These are phyloP conservation scores for Hypoxylon sp. DNA, from an alignment of 2,329 filamentous ascomycete genomes.

Conservation along the genomic window DNA sequence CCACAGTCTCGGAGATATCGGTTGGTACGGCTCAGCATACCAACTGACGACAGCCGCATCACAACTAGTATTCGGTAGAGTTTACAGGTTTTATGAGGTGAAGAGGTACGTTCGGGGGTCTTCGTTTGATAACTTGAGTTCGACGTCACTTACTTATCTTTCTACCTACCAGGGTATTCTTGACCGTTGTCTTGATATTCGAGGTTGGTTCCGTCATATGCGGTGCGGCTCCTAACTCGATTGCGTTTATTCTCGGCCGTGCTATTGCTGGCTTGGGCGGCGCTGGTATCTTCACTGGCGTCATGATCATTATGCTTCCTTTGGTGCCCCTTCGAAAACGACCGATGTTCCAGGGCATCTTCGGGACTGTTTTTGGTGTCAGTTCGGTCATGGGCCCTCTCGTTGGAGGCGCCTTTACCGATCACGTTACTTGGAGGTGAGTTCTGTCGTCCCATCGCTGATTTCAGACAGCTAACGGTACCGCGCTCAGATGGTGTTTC, in stretches of 20 bases:
- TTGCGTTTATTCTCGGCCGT: constrained; percentile 69
- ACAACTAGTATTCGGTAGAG: constrained; percentile 67
- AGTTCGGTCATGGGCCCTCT: constrained; percentile 68
- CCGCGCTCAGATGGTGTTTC: constrained; percentile 64
- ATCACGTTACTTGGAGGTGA: constrained; percentile 64
- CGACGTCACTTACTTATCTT: constrained; percentile 20
- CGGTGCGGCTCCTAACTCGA: constrained; percentile 67
- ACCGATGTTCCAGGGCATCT: constrained; percentile 70
- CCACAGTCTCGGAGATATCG: constrained; percentile 71
- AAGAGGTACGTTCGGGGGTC: constrained; percentile 58
- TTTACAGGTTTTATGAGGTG: constrained; percentile 69
- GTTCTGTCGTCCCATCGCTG: constrained; percentile 2
- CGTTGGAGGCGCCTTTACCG: constrained; percentile 68
- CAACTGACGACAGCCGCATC: constrained; percentile 72
- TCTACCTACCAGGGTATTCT: constrained; percentile 57
- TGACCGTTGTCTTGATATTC: constrained; percentile 65
- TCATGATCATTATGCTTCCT: constrained; percentile 69
- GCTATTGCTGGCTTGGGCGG: constrained; percentile 70
- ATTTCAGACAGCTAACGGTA: constrained; percentile 36
- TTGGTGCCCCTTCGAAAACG: constrained; percentile 73
- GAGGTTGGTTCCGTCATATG: constrained; percentile 68
- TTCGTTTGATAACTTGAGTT: neutral
- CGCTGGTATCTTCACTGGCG: constrained; percentile 71
- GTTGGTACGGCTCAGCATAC: constrained; percentile 75
- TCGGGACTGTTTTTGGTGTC: constrained; percentile 69